These are phyloP conservation scores for Mariannaea elegans DNA, from an alignment of 2,329 filamentous ascomycete species.

Conservation along the genomic window DNA sequence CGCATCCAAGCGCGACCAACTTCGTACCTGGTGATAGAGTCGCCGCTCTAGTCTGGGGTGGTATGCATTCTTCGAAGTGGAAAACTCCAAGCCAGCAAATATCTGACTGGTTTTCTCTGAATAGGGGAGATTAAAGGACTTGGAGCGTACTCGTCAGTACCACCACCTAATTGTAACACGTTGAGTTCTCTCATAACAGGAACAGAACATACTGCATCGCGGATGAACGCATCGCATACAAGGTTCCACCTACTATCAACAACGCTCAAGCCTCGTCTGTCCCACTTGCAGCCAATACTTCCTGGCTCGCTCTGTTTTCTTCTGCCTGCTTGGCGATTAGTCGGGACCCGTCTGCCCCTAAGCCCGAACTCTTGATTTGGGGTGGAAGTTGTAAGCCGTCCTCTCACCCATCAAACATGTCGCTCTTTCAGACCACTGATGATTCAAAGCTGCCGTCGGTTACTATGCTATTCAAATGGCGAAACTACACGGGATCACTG, in stretches of 20 bases:
- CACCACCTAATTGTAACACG: accelerated
- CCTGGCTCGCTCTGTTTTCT: conserved; percentile 51
- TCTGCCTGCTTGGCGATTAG: conserved; percentile 45
- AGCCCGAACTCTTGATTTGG: conserved; percentile 47
- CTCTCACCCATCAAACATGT: neutral
- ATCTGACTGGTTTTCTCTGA: neutral
- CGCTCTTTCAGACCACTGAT: too few species aligned
- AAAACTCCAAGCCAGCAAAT: neutral
- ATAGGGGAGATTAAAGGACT: conserved; percentile 40
- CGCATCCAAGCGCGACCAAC: conserved; percentile 34
- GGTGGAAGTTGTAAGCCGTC: conserved; percentile 52
- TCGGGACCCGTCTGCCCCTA: neutral
- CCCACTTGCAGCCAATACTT: conserved; percentile 48
- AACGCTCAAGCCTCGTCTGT: conserved; percentile 45
- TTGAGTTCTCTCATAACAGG: too few species aligned
- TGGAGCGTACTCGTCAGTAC: conserved; percentile 45
- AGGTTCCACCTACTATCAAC: conserved; percentile 41
- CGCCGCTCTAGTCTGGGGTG: conserved; percentile 39
- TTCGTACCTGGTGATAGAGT: conserved; percentile 23
- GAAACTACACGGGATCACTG: conserved; percentile 39
- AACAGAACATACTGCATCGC: conserved; percentile 49
- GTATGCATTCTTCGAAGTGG: conserved; percentile 23
- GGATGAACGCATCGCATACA: conserved; percentile 51
- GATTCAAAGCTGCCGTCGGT: conserved; percentile 29
- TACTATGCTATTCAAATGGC: conserved; percentile 45